Percentiles rank a stretch among this genome's conserved stretches.
phyloP scores from a whole-genome alignment of 345 rosid genomes.

The Sonneratia alba region DNA sequence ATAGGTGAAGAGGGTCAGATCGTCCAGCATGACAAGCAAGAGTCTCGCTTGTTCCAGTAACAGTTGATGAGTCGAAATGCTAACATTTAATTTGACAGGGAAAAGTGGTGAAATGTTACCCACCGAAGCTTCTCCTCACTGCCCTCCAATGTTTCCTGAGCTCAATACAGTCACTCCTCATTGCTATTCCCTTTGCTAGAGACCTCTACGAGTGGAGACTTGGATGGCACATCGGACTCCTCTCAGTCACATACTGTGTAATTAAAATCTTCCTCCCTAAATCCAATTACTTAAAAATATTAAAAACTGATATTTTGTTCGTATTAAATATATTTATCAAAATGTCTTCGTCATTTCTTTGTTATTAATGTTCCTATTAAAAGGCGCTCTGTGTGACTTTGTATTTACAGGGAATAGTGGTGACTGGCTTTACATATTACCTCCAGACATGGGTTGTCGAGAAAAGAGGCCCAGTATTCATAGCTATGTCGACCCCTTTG shows the following conservation, averaged over 20 bases:
- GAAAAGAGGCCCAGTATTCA: constrained; percentile 80
- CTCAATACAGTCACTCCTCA: constrained; percentile 58
- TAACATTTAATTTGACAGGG: constrained; percentile 31
- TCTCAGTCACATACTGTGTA: constrained; percentile 80
- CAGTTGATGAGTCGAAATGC: too few species aligned
- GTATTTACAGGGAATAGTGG: constrained; percentile 60
- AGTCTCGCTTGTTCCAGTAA: too few species aligned
- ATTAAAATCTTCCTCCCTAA: neutral
- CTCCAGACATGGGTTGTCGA: constrained; percentile 90
- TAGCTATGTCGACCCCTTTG: constrained; percentile 84
- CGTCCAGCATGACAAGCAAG: too few species aligned
- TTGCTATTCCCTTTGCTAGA: constrained; percentile 76
- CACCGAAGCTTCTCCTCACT: constrained; percentile 78
- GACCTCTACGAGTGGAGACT: constrained; percentile 64
- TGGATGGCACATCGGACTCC: constrained; percentile 69
- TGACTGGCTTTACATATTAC: constrained; percentile 77
- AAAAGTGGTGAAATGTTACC: constrained; percentile 47
- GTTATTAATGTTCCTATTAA: neutral
- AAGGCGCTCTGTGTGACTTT: neutral
- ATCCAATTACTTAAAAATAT: too few species aligned
- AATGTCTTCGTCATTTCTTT: too few species aligned
- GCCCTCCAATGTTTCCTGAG: constrained; percentile 68
- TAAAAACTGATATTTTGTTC: neutral
- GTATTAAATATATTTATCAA: neutral
- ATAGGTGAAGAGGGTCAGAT: too few species aligned